These are phyloP conservation scores for Arachis hypogaea DNA, from an alignment of 306 rosid genomes.

Conservation along the genomic window DNA sequence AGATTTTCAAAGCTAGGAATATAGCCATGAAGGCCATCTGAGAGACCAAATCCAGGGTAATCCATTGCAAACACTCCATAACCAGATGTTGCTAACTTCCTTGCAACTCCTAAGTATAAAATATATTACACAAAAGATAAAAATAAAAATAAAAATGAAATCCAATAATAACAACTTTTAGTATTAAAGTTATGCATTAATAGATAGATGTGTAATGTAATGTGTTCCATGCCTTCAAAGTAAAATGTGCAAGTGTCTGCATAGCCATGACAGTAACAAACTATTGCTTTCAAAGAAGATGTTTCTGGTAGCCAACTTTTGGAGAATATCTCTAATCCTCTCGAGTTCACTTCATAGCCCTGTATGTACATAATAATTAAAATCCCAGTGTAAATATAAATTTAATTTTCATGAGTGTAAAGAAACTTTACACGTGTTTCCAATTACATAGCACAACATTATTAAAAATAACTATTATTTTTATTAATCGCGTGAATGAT, in stretches of 20 bases:
- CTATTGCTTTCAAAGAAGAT: slow-evolving; percentile 46
- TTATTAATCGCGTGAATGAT: too few species aligned
- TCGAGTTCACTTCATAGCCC: slow-evolving; percentile 56
- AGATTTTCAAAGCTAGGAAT: slow-evolving; percentile 76
- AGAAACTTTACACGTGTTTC: too few species aligned
- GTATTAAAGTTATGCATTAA: too few species aligned
- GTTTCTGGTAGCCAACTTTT: slow-evolving; percentile 57
- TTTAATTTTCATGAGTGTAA: too few species aligned
- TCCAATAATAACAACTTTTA: neutral
- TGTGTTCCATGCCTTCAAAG: slow-evolving; percentile 50
- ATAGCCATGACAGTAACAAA: slow-evolving; percentile 59
- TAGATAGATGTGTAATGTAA: too few species aligned
- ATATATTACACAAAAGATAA: neutral
- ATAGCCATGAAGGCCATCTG: slow-evolving; percentile 91
- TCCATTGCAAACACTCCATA: slow-evolving; percentile 94
- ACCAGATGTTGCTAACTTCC: slow-evolving; percentile 80
- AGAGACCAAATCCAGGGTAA: slow-evolving; percentile 97
- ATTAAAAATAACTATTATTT: too few species aligned
- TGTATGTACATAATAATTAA: slow-evolving; percentile 1
- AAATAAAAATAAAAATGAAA: neutral
- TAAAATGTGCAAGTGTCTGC: slow-evolving; percentile 63
- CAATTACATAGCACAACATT: too few species aligned
- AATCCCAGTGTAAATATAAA: neutral
- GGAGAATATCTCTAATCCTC: slow-evolving; percentile 53
- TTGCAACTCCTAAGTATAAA: slow-evolving; percentile 72